Base-by-base conservation (phyloP, 2,329 filamentous ascomycete genomes). In the Cytospora paraplurivora region DNA sequence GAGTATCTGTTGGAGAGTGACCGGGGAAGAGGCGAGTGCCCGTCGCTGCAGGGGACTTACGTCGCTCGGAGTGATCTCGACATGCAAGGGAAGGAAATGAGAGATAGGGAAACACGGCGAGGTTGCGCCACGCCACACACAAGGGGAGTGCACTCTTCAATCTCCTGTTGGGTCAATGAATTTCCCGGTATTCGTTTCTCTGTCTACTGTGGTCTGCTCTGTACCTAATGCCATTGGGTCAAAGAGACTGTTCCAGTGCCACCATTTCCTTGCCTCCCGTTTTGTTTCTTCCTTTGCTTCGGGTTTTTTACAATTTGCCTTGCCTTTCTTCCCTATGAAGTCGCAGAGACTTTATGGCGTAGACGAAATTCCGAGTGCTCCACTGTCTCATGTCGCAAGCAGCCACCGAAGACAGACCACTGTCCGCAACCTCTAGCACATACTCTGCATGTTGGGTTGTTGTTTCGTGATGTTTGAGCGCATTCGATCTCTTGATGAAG, bases 341-440 rank as follows among this genome's bases (percentile, higher is more conserved):
- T 21, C 35, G 35, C 38, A n/a, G 38, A n/a, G 38, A n/a, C 6
- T 44, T 2, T 5, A n/a, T 15, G 7, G n/a, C 38, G 17, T 44
- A 37, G 17, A 44, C 7, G 7, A 27, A 54, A 7, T 7, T 44
- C 58, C 49, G 49, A 59, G 32, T 59, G 49, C 53, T 44, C 57
- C 49, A 59, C 35, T 21, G 21, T 32, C 35, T 41, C 38, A 44
- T 7, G 33, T 19, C 17, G 34, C 35, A 34, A 33, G 57, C 49
- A 37, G 37, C 49, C 10, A 27, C 27, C 27, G 27, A n/a, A 33
- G n/a, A 21, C 32, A n/a, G 32, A 60, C 58, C 50, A 60, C 50
- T 60, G 50, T 52, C 50, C 50, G 47, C 50, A 35, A 44, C 34
- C 58, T 47, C 57, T 38, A 34, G 5, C 11, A n/a, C 19, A 15